Evolutionary conservation across 2,329 filamentous ascomycete genomes (phyloP).

Genomic region (Aspergillus thermomutatus): DNA sequence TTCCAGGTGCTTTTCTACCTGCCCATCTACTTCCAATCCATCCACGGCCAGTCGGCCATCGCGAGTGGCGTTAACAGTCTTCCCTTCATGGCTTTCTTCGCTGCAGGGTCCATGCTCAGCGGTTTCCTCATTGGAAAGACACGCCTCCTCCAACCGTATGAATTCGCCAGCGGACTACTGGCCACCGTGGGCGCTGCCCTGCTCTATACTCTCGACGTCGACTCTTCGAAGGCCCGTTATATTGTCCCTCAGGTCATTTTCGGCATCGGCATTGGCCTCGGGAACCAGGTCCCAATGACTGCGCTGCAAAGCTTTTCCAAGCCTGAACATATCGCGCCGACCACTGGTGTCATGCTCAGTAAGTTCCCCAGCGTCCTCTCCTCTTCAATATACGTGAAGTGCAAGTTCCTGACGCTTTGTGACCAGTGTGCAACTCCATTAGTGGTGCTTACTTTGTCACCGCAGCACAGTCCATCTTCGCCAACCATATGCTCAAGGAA

Average conservation of each 20-base stretch:
- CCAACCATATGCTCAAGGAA: too few relatives aligned
- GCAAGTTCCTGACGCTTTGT: too few relatives aligned
- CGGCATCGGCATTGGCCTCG: conserved; percentile 22
- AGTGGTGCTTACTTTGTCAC: too few relatives aligned
- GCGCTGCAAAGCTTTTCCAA: conserved; percentile 17
- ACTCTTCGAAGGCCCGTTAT: conserved; percentile 12
- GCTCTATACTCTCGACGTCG: too few relatives aligned
- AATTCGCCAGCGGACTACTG: too few relatives aligned
- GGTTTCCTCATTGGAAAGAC: conserved; percentile 14
- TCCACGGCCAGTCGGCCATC: conserved; percentile 14
- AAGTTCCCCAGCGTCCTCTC: too few relatives aligned
- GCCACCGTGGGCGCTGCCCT: too few relatives aligned
- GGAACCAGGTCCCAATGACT: conserved; percentile 22
- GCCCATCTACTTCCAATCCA: conserved; percentile 22
- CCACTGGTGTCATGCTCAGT: conserved; percentile 22
- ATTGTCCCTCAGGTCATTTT: conserved; percentile 22
- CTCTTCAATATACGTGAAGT: too few relatives aligned
- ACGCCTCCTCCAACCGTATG: conserved; percentile 11
- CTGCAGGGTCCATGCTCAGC: conserved; percentile 11
- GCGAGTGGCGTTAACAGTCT: conserved; percentile 19
- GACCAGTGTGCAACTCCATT: too few relatives aligned
- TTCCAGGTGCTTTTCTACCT: conserved; percentile 19
- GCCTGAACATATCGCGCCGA: conserved; percentile 19
- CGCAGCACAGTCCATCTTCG: too few relatives aligned
- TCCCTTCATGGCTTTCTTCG: conserved; percentile 17